A percentile compares a stretch with the other conserved stretches of the same genome.
phyloP scores from a whole-genome alignment of 768 basidiomycete species.

The Naganishia friedmannii region DNA sequence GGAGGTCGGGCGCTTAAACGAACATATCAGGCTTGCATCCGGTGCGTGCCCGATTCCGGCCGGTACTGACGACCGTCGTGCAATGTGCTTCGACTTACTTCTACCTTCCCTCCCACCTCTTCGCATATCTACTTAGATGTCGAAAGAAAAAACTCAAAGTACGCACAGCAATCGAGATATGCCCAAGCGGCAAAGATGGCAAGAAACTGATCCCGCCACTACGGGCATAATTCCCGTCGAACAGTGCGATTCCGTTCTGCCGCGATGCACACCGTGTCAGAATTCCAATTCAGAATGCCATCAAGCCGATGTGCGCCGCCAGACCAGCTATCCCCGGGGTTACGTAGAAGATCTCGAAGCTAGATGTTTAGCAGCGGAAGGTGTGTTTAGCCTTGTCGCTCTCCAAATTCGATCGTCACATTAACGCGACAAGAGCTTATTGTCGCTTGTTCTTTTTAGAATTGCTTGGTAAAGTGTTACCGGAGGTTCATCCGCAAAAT shows the following conservation, averaged over 20 bases:
- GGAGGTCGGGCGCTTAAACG: conserved; percentile 8
- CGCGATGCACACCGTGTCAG: conserved; percentile 19
- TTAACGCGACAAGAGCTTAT: background rate
- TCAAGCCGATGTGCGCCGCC: conserved; percentile 26
- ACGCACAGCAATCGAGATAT: background rate
- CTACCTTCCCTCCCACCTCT: background rate
- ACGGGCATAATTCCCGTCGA: background rate
- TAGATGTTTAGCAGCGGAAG: background rate
- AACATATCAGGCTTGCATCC: conserved; percentile 25
- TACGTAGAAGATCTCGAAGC: conserved; percentile 27
- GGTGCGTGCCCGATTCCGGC: conserved; percentile 8
- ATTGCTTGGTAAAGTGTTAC: conserved; percentile 12
- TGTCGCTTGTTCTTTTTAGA: background rate
- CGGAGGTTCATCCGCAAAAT: background rate
- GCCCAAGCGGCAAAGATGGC: no score
- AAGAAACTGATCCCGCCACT: background rate
- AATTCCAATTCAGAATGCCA: conserved; percentile 22
- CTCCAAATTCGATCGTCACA: background rate
- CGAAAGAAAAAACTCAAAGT: conserved; percentile 28
- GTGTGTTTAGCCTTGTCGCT: background rate
- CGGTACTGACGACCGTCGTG: background rate
- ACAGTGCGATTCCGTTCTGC: conserved; percentile 21
- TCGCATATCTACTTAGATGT: background rate
- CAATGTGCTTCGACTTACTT: background rate
- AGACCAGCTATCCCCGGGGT: conserved; percentile 25